Evolutionary conservation across 352 stramenopile species (phyloP).

Genomic region (Phytopythium delawarense): DNA sequence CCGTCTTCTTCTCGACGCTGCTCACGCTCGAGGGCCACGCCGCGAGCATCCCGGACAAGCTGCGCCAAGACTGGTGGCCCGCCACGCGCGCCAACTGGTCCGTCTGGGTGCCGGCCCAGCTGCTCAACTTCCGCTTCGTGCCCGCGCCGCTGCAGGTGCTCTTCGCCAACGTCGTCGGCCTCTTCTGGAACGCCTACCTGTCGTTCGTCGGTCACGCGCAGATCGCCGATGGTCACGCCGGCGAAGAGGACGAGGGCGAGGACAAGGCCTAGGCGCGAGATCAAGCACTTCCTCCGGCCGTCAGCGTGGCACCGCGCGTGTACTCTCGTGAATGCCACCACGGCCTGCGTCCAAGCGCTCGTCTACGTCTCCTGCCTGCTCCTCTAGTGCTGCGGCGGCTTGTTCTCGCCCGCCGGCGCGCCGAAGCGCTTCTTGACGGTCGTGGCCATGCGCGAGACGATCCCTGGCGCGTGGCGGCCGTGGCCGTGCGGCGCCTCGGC

Average conservation of each 20-base stretch:
- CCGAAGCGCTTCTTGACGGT: slow-evolving; percentile 52
- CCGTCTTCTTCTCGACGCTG: slow-evolving; percentile 68
- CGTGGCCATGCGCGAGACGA: slow-evolving; percentile 49
- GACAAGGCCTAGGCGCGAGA: background rate
- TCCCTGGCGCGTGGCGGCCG: slow-evolving; percentile 15
- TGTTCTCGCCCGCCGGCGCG: background rate
- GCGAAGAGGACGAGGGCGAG: background rate
- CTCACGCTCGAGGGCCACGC: slow-evolving; percentile 55
- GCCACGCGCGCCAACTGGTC: slow-evolving; percentile 74
- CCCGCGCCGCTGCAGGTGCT: slow-evolving; percentile 73
- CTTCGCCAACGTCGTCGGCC: slow-evolving; percentile 75
- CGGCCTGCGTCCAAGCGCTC: no score
- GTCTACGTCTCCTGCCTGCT: no score
- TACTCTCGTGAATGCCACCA: no score
- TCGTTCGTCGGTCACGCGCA: slow-evolving; percentile 65
- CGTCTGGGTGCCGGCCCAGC: slow-evolving; percentile 77
- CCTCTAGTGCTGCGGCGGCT: background rate
- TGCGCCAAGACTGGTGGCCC: slow-evolving; percentile 75
- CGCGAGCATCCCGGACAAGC: slow-evolving; percentile 52
- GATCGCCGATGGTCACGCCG: slow-evolving; percentile 1
- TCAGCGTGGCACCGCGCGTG: no score
- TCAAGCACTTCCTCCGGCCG: no score
- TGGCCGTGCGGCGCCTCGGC: background rate
- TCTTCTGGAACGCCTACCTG: slow-evolving; percentile 84
- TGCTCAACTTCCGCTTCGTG: slow-evolving; percentile 82